Evolutionary conservation across 176 grass and related monocot species (phyloP), one percentile per base, ranked within the genome.

Genomic region (Oryza glumipatula): DNA sequence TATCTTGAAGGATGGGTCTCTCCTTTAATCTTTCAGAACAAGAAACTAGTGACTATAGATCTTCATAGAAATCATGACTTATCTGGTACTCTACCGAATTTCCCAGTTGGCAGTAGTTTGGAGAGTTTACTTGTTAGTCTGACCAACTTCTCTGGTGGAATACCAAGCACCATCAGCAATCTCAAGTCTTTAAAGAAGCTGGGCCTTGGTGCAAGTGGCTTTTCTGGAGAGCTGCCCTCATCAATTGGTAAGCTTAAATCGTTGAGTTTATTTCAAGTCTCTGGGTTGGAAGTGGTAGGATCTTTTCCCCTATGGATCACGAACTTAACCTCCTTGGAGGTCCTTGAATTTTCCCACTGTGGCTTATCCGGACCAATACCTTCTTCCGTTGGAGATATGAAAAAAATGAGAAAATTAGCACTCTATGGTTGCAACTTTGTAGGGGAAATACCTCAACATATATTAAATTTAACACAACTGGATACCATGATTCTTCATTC

Each of bases 91-190:
- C 60, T 82, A 46, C 70, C 77, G 0, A 24, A 86, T 14, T 90
- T 90, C 22, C 82, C 32, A 14, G 15, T 32, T 11, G 51, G 28
- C 9, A 82, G 83, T 47, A 45, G 17, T 38, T 73, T 86, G 33
- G 65, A 82, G 49, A 82, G 11, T 41, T 82, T 90, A 43, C 36
- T 66, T 45, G 64, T 90, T 9, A 36, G 4, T 1, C 1, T 1
- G 21, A 90, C 88, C 4, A 90, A 90, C 28, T 86, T 90, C 24
- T 90, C 88, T 3, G 72, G 83, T 35, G 2, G 3, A 21, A 35
- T 86, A 54, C 83, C 72, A 7, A 28, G 48, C 7, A 78, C 88
- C 7, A 72, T 78, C 16, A 64, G 70, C 11, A 81, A 70, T 49
- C 77, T 90, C 54, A 68, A 73, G 43, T 56, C 69, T 58, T 52